Conservation (phyloP, 331 rosid genomes). For the Quercus phellos region DNA sequence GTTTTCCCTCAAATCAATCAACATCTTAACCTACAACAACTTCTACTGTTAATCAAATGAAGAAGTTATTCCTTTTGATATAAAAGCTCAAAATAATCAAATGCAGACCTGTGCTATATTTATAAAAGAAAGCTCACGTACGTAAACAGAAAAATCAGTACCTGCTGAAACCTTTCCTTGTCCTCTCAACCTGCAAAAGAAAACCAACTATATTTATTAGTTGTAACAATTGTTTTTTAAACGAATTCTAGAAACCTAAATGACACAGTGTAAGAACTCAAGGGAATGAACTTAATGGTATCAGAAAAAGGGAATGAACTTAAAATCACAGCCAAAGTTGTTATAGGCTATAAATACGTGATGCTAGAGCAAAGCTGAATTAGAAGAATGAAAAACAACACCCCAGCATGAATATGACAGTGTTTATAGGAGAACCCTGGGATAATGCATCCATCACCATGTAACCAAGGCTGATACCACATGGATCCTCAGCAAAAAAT, state of each 20-base stretch:
- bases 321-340: not conserved
- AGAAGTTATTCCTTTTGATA: not conserved
- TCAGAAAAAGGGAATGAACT: no score
- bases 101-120: not conserved
- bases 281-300: no score
- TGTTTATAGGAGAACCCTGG: no score
- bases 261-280: no score
- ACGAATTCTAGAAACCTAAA: no score
- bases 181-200: constrained; percentile 61
- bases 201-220: not conserved
- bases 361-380: not conserved
- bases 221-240: no score
- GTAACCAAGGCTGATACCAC: no score
- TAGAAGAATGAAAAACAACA: not conserved
- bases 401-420: no score
- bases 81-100: not conserved
- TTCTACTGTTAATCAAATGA: not conserved
- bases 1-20: not conserved
- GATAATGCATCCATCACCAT: no score
- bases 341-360: not conserved
- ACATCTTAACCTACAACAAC: not conserved
- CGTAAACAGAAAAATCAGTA: constrained; percentile 26
- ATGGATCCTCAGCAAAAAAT: no score
- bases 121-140: constrained; percentile 3
- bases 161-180: constrained; percentile 78